Evolutionary conservation across 495 filamentous ascomycete species (phyloP).

Genomic region (Penicillium macrosclerotiorum): DNA sequence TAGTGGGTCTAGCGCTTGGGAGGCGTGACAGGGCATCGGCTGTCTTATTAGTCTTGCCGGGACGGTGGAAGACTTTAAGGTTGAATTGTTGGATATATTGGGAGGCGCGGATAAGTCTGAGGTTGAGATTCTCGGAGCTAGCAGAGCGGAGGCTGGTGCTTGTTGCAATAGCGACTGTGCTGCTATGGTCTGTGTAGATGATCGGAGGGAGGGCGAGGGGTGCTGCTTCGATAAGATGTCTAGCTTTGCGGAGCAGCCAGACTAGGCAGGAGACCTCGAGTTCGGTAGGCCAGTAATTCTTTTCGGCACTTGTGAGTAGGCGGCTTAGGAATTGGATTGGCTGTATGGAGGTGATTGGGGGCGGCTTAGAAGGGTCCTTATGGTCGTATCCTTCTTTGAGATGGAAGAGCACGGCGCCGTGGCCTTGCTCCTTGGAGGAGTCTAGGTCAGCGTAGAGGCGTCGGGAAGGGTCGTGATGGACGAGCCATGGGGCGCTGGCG

Average conservation of each 20-base stretch:
- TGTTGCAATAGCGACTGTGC: neutral
- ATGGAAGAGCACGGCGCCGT: neutral
- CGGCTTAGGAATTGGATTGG: neutral
- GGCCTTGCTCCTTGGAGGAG: neutral
- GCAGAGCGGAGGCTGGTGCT: too few species aligned
- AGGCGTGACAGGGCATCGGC: neutral
- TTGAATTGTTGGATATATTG: neutral
- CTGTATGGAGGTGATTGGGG: neutral
- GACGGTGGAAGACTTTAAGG: neutral
- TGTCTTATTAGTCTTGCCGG: neutral
- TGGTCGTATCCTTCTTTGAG: neutral
- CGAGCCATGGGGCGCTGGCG: neutral
- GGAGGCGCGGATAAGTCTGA: neutral
- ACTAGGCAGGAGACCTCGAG: slow-evolving; percentile 1
- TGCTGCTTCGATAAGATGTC: neutral
- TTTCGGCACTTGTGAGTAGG: neutral
- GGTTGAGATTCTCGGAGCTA: neutral
- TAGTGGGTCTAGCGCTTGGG: too few species aligned
- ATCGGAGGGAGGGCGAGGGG: neutral
- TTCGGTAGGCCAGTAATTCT: neutral
- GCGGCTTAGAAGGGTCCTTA: neutral
- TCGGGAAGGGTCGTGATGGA: neutral
- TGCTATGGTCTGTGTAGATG: neutral
- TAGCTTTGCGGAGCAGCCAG: neutral
- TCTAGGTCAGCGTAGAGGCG: neutral